Base-by-base conservation (phyloP, 495 filamentous ascomycete species). In the Penicillium bialowiezense region DNA sequence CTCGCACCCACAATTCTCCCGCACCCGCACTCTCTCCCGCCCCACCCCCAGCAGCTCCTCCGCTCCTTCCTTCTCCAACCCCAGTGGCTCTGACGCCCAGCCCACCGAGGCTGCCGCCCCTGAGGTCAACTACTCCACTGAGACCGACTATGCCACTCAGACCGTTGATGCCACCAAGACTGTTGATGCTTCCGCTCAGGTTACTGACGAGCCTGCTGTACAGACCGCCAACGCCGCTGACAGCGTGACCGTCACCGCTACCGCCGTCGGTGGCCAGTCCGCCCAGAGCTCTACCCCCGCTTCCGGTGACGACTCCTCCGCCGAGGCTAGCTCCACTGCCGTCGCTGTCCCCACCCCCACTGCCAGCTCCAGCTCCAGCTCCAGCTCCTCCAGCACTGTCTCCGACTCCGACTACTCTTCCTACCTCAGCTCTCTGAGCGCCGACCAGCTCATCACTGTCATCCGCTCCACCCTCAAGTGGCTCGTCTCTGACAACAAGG, bases 401-500 rank as follows among this genome's bases (percentile, higher is more conserved):
- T 47, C 43, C 13, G 24, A n/a, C 38, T 39, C 52, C 14, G 62
- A 60, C 52, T 63, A 60, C 44, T 49, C 52, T 14, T 51, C 62
- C 20, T 73, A 69, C 56, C 66, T 73, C 44, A 59, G 53, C 60
- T 68, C 66, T 41, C 54, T 73, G 51, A 67, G 52, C 50, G 64
- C 69, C 19, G 62, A 67, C 2, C 53, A 73, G 63, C 57, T 69
- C 54, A 54, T 73, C 44, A 58, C 37, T 50, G 21, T 67, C 18
- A 41, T 73, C 39, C 63, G 59, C 33, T 45, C 65, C 48, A 73
- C 69, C 20, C 33, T 68, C 35, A 62, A 58, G 48, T 73, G 69
- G 69, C 52, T 73, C 33, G 60, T 70, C 56, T 62, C 59, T 28
- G 58, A 69, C 44, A 65, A 71, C 58, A 57, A 58, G 56, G 45